Evolutionary conservation across 208 protist species (phyloP), one percentile per base, ranked within the genome.

Genomic region (Acanthamoeba sp.): DNA sequence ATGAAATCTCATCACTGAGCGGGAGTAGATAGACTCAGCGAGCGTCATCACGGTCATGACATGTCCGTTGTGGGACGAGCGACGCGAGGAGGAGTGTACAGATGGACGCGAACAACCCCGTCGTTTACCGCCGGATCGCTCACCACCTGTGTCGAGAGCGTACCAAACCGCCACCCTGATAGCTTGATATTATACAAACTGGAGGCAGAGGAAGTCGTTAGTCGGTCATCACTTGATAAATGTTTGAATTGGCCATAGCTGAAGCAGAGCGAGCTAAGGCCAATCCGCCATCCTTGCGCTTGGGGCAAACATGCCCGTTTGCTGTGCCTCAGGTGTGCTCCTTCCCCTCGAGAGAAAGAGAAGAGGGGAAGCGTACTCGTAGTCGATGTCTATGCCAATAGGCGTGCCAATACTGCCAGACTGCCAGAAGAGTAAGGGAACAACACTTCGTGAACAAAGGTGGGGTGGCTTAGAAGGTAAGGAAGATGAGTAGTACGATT

Each of bases 321-420:
- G n/a, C n/a, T n/a, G n/a, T n/a, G n/a, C n/a, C n/a, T n/a, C n/a
- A n/a, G n/a, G n/a, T n/a, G n/a, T n/a, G n/a, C n/a, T n/a, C n/a
- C n/a, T n/a, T n/a, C n/a, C n/a, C n/a, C n/a, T n/a, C n/a, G n/a
- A n/a, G n/a, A n/a, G n/a, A n/a, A n/a, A n/a, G n/a, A 52, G 20
- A 9, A 0, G 1, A 12, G 2, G 7, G 0, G 7, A 50, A 7
- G 34, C 34, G 85, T 91, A 91, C 85, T 76, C n/a, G 57, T 91
- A 91, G 85, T 91, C 85, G 52, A 91, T 91, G 34, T 73, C 55
- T 32, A 87, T 40, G 32, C 57, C 55, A 16, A 91, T 66, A 34
- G 85, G 85, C 27, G 85, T 91, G 29, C 85, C 85, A 48, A 91
- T 45, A 57, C 85, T 91, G 34, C 85, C 85, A 0, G 52, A 76